Evolutionary conservation across 1,284 basidiomycete species (phyloP), one percentile per base, ranked within the genome.

Genomic region (Coniferiporia sulphurascens): DNA sequence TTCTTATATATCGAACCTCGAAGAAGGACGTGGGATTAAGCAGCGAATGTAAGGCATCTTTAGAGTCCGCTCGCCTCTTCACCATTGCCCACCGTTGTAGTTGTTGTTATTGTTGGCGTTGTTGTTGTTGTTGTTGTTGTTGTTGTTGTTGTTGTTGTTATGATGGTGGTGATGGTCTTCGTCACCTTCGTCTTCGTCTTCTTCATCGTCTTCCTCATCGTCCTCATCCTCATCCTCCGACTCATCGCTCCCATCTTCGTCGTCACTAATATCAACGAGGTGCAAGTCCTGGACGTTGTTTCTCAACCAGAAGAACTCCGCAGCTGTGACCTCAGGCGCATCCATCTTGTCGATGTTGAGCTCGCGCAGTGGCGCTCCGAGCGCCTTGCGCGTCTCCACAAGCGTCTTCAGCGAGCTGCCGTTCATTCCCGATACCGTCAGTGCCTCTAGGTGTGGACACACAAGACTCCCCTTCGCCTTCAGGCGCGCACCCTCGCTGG

Each of bases 241-340:
- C 2, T 74, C 71, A 22, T 78, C 78, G 32, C 19, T 27, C 15
- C 45, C 43, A 5, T 17, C 44, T 17, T 60, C 59, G 21, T 56
- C 59, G 38, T 56, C 57, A 44, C 61, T 59, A 15, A 57, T 38
- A n/a, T 56, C 57, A 13, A 63, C 45, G 21, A 52, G 22, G 7
- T 55, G 21, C 43, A 58, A 41, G 4, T 44, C 48, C n/a, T 62
- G 46, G 1, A 52, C 51, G 21, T 52, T 51, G 2, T 41, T 52
- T 35, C 22, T 50, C 38, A 53, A 49, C 63, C 52, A 61, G 7
- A 9, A 17, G 5, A 48, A 27, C 0, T 57, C 59, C 15, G 43
- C 22, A 10, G 12, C 8, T 10, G 32, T n/a, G 9, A 61, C 27
- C 2, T n/a, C n/a, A n/a, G n/a, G n/a, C n/a, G n/a, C 22, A 41